Evolutionary conservation across 2,329 filamentous ascomycete genomes (phyloP).

Genomic region (Penicillium sp.): DNA sequence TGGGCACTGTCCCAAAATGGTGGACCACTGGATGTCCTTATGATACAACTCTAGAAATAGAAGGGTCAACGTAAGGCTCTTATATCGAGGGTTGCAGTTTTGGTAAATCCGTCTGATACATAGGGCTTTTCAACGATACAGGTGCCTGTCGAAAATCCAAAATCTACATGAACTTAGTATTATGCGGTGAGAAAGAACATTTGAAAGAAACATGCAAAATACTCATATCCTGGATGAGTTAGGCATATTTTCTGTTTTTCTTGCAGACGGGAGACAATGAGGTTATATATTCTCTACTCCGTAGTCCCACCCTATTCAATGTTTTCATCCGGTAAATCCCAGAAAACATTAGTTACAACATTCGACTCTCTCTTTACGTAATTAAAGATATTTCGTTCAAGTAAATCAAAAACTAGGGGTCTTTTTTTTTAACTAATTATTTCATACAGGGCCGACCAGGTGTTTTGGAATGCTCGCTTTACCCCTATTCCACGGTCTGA

Average conservation of each 20-base stretch:
- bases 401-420: background rate
- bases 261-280: no score
- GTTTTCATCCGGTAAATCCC: background rate
- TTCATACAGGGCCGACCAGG: background rate
- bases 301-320: background rate
- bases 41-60: background rate
- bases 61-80: background rate
- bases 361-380: background rate
- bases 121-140: no score
- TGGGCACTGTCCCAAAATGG: background rate
- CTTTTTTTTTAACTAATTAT: background rate
- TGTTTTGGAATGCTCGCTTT: background rate
- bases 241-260: background rate
- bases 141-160: no score
- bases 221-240: no score
- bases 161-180: no score
- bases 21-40: background rate
- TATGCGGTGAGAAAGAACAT: no score
- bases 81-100: background rate
- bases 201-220: no score
- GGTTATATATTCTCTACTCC: no score
- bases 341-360: background rate
- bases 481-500: background rate
- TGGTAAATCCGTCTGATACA: no score
- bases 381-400: no score